Base-by-base conservation (phyloP, 1,284 basidiomycete species). In the Tilletia setariae region DNA sequence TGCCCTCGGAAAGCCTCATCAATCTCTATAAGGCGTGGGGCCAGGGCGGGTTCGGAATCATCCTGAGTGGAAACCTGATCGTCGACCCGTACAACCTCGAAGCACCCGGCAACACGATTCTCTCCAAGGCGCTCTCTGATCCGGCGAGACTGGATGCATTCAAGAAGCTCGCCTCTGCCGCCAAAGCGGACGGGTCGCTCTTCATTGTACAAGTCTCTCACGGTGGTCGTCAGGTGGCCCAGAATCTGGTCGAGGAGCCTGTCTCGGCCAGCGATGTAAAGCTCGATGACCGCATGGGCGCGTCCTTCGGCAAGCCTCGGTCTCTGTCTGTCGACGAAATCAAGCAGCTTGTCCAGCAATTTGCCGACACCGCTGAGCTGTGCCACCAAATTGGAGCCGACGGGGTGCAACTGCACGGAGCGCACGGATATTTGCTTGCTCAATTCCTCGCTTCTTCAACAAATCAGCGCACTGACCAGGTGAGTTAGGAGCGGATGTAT, bases 101-200 rank as follows among this genome's bases (percentile, higher is more conserved):
- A 0, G 86, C 93, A 7, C 92, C 92, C 0, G 88, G 91, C 70
- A 94, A 97, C 80, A 84, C 93, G 23, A 83, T 88, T 3, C 76
- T 93, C 0, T 90, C 90, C 56, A 61, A 61, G 0, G 70, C 78
- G 13, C 56, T 61, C 28, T 7, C 35, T 11, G 28, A 11, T 30
- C 16, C 28, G 13, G 56, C 16, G n/a, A 25, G 56, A 21, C 28
- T 61, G 11, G 56, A 61, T 4, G 16, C 9, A 16, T 61, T 35
- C 56, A 61, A 61, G 56, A 40, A 61, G 28, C 28, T 61, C 28
- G 56, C 32, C 7, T 8, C 28, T 28, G 56, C 30, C 2, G 56
- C 79, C 23, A 85, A 85, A 70, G 83, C 83, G 1, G 76, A 84
- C 63, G 85, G 85, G 40, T 81, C 81, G 1, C 75, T 85, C 47